Conservation (phyloP, 1,284 basidiomycete genomes). For the Neonothopanus nambi region DNA sequence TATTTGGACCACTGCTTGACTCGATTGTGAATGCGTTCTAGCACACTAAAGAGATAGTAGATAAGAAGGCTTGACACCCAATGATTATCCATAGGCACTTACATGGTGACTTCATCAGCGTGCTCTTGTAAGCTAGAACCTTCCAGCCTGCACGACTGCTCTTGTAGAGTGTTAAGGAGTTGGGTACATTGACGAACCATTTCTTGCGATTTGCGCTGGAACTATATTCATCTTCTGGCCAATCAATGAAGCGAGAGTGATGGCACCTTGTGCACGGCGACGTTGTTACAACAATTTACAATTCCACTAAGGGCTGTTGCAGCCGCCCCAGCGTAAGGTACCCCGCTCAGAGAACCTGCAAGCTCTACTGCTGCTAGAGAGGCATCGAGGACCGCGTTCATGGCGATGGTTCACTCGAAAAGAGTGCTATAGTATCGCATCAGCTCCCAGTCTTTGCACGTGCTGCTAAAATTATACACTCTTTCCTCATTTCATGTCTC, state of each 20-base stretch:
- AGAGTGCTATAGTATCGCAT: neutral
- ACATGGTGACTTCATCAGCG: slow-evolving; percentile 47
- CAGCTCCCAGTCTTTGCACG: too few relatives aligned
- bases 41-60: slow-evolving; percentile 36
- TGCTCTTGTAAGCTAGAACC: slow-evolving; percentile 39
- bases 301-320: slow-evolving; percentile 43
- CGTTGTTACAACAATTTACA: slow-evolving; percentile 39
- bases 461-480: too few relatives aligned
- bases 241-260: neutral
- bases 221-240: neutral
- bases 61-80: neutral
- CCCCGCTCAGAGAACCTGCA: slow-evolving; percentile 40
- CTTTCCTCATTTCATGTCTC: slow-evolving; percentile 21
- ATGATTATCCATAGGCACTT: slow-evolving; percentile 19
- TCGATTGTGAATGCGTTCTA: slow-evolving; percentile 37
- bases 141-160: slow-evolving; percentile 35
- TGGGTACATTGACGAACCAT: slow-evolving; percentile 41
- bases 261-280: slow-evolving; percentile 46
- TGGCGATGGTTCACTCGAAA: too few relatives aligned
- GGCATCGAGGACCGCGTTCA: neutral
- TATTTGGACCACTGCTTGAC: slow-evolving; percentile 38
- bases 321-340: slow-evolving; percentile 43
- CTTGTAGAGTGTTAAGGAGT: slow-evolving; percentile 38
- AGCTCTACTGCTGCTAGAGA: slow-evolving; percentile 37
- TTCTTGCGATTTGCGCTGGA: slow-evolving; percentile 41